A percentile compares a stretch with the other conserved stretches of the same genome.
Evolutionary conservation across 352 stramenopile species (phyloP).

Genomic region (Saprolegnia diclina): DNA sequence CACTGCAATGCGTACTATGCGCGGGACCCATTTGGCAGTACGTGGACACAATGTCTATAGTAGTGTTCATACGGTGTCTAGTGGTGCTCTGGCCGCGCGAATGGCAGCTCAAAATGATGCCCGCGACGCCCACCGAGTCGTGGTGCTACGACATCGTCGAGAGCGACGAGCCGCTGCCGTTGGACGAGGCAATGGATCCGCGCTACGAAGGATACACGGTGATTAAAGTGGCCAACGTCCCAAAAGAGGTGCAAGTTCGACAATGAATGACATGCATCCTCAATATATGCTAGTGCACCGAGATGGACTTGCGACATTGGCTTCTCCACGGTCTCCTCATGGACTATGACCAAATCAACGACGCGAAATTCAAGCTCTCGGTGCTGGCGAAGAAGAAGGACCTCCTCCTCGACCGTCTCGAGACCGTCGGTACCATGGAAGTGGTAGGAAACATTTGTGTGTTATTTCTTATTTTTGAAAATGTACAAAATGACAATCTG

Average conservation of each 20-base stretch:
- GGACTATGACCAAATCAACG: slow-evolving; percentile 49
- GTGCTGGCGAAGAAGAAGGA: slow-evolving; percentile 38
- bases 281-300: slow-evolving; percentile 39
- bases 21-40: slow-evolving; percentile 65
- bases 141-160: slow-evolving; percentile 76
- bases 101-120: slow-evolving; percentile 56
- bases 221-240: slow-evolving; percentile 52
- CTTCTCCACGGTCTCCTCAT: slow-evolving; percentile 52
- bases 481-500: too few species aligned
- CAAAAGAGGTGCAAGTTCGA: slow-evolving; percentile 25
- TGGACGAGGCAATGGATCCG: slow-evolving; percentile 53
- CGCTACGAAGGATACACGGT: slow-evolving; percentile 49
- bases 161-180: slow-evolving; percentile 45
- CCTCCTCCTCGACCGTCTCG: slow-evolving; percentile 37
- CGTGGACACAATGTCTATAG: slow-evolving; percentile 5
- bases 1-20: slow-evolving; percentile 53
- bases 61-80: too few species aligned
- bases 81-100: slow-evolving; percentile 70
- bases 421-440: neutral
- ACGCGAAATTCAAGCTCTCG: slow-evolving; percentile 36
- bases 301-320: slow-evolving; percentile 48
- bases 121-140: slow-evolving; percentile 40
- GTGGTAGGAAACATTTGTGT: neutral
- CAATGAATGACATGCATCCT: too few species aligned
- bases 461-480: too few species aligned